A percentile compares a stretch with the other conserved stretches of the same genome.
phyloP scores from a whole-genome alignment of 306 rosid genomes.

The Casuarina cunninghamiana region DNA sequence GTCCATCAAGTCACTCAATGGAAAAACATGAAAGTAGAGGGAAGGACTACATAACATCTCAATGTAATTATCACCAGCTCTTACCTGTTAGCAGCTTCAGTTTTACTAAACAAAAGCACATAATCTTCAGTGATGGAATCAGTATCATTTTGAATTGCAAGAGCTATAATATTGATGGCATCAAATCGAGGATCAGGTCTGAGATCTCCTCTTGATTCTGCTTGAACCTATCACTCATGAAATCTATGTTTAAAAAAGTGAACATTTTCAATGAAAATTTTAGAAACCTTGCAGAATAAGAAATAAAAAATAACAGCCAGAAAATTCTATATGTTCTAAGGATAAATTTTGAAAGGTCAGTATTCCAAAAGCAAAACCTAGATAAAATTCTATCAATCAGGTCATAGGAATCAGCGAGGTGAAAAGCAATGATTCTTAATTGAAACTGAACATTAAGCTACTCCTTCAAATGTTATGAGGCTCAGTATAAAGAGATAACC shows the following conservation, averaged over 20 bases:
- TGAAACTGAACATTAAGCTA: background rate
- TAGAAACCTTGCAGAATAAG: background rate
- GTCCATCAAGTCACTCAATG: background rate
- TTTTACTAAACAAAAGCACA: slow-evolving; percentile 60
- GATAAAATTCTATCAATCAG: background rate
- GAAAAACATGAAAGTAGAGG: slow-evolving; percentile 15
- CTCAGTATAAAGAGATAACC: background rate
- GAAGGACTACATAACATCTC: slow-evolving; percentile 11
- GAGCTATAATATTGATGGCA: slow-evolving; percentile 56
- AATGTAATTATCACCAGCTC: slow-evolving; percentile 18
- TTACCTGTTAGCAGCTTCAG: slow-evolving; percentile 59
- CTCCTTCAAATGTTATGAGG: background rate
- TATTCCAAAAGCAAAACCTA: background rate
- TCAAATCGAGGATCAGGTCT: slow-evolving; percentile 85
- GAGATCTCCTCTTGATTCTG: slow-evolving; percentile 87
- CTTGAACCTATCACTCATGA: slow-evolving; percentile 64
- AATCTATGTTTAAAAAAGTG: background rate
- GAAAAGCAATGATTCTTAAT: background rate
- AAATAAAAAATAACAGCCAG: background rate
- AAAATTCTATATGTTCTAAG: background rate
- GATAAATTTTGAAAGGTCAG: background rate
- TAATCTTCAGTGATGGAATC: slow-evolving; percentile 32
- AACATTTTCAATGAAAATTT: no score
- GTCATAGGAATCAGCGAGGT: background rate
- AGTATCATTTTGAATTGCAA: background rate